These are phyloP conservation scores for Volvariella surrecta DNA, from an alignment of 1,284 basidiomycete genomes.

Conservation along the genomic window DNA sequence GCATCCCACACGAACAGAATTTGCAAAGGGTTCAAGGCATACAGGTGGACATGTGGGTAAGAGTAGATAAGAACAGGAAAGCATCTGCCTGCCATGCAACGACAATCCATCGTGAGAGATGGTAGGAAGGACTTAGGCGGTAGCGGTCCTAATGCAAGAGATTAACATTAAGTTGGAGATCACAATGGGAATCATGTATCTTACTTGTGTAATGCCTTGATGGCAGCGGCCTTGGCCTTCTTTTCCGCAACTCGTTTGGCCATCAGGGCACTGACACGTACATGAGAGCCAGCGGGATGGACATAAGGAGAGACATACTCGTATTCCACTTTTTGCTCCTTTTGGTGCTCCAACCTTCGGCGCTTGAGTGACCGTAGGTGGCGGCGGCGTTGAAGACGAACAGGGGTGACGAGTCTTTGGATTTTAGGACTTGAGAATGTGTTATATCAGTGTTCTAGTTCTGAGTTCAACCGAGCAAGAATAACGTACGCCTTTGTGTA, in stretches of 20 bases:
- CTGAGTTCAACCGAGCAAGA: constrained; percentile 1
- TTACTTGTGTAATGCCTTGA: constrained; percentile 60
- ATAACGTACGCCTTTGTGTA: constrained; percentile 92
- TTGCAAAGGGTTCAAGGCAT: neutral
- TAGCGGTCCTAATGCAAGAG: neutral
- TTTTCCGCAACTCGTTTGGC: constrained; percentile 91
- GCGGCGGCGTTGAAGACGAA: constrained; percentile 94
- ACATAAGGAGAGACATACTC: constrained; percentile 39
- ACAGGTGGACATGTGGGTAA: constrained; percentile 1
- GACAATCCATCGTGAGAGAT: neutral
- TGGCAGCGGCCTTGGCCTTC: constrained; percentile 79
- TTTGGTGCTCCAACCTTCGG: constrained; percentile 84
- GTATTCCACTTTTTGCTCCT: constrained; percentile 93
- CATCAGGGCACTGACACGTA: constrained; percentile 51
- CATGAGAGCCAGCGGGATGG: constrained; percentile 3
- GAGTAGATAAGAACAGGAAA: neutral
- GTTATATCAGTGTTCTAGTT: constrained; percentile 1
- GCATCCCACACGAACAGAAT: neutral
- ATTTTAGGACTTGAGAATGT: constrained; percentile 62
- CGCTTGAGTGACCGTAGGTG: constrained; percentile 89
- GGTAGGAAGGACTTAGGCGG: neutral
- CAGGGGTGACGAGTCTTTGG: constrained; percentile 88
- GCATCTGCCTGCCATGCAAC: neutral
- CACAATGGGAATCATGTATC: neutral
- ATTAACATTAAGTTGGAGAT: neutral